phyloP scores from a whole-genome alignment of 495 filamentous ascomycete genomes.

The Aspergillus taichungensis region DNA sequence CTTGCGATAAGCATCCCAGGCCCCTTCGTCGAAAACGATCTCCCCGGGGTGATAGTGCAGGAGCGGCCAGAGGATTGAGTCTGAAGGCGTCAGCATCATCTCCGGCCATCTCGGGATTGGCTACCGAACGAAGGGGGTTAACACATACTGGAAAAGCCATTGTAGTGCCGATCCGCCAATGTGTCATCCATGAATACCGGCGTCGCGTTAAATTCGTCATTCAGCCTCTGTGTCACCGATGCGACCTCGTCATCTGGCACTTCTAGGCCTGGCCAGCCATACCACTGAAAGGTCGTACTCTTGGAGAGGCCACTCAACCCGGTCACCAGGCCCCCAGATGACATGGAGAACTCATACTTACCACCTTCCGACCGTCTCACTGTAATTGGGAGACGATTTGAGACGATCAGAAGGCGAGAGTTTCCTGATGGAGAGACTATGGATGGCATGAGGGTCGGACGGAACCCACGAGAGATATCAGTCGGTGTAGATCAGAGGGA shows the following conservation, averaged over 20 bases:
- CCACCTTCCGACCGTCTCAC: slow-evolving; percentile 71
- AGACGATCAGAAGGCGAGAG: slow-evolving; percentile 58
- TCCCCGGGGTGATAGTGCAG: slow-evolving; percentile 89
- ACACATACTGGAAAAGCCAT: slow-evolving; percentile 62
- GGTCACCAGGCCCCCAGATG: slow-evolving; percentile 83
- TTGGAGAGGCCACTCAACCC: slow-evolving; percentile 74
- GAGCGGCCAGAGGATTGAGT: slow-evolving; percentile 82
- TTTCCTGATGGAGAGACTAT: not conserved
- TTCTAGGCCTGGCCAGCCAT: slow-evolving; percentile 81
- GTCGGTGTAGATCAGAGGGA: not conserved
- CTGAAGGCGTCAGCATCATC: slow-evolving; percentile 26
- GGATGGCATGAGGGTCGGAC: not conserved
- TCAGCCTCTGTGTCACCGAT: slow-evolving; percentile 45
- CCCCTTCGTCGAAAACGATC: slow-evolving; percentile 78
- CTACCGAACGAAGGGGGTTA: not conserved
- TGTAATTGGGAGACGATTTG: slow-evolving; percentile 79
- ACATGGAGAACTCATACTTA: slow-evolving; percentile 71
- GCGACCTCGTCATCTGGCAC: slow-evolving; percentile 51
- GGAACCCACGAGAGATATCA: no score
- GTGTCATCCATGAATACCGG: slow-evolving; percentile 62
- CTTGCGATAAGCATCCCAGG: slow-evolving; percentile 73
- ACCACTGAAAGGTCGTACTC: slow-evolving; percentile 78
- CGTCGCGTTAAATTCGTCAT: slow-evolving; percentile 54
- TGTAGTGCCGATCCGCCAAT: slow-evolving; percentile 62
- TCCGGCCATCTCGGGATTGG: not conserved